Percentiles rank a stretch among this genome's conserved stretches.
These are phyloP conservation scores for Inga laurina DNA, from an alignment of 306 rosid species.

Conservation along the genomic window DNA sequence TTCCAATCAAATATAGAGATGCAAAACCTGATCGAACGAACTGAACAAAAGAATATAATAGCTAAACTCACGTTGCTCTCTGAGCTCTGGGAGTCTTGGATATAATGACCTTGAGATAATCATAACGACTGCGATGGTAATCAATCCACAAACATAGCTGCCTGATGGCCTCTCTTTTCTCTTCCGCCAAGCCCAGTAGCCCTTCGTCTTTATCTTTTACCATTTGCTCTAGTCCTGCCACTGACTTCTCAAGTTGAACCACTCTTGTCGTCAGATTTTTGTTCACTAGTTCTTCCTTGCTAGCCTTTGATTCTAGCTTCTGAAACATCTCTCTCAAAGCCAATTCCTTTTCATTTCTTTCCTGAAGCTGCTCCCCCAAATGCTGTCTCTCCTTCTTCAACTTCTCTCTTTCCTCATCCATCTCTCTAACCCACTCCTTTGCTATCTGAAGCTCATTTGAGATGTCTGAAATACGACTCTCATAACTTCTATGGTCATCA, in stretches of 20 bases:
- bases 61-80: constrained; percentile 50
- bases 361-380: constrained; percentile 53
- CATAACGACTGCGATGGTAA: constrained; percentile 76
- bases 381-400: constrained; percentile 46
- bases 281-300: constrained; percentile 64
- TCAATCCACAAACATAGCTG: constrained; percentile 93
- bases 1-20: constrained; percentile 21
- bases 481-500: constrained; percentile 38
- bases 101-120: constrained; percentile 70
- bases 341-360: constrained; percentile 43
- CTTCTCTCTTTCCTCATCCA: constrained; percentile 43
- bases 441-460: constrained; percentile 57
- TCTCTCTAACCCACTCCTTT: constrained; percentile 54
- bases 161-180: constrained; percentile 92
- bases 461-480: constrained; percentile 42
- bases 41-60: constrained; percentile 22
- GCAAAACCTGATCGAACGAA: constrained; percentile 18
- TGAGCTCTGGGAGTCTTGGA: constrained; percentile 59
- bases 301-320: constrained; percentile 59
- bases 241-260: constrained; percentile 61
- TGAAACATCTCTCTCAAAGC: constrained; percentile 43
- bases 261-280: constrained; percentile 51
- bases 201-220: constrained; percentile 71
- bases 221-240: constrained; percentile 61
- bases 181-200: constrained; percentile 72